Base-by-base conservation (phyloP, 768 basidiomycete species). In the Pulveroboletus sp. region DNA sequence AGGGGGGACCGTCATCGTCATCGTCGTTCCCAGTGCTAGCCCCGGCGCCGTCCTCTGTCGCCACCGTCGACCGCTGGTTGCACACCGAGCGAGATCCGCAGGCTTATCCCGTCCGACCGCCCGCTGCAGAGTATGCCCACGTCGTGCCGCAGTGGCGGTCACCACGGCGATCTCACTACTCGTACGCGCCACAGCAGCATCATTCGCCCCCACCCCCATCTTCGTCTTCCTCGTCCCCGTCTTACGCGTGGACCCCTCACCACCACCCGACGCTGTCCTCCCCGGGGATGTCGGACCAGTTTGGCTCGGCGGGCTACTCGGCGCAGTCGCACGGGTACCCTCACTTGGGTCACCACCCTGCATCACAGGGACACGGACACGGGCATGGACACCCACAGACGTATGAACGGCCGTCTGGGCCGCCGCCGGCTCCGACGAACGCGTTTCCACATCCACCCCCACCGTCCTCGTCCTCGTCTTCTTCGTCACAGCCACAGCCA, bases 131-230 rank as follows among this genome's bases (percentile, higher is more conserved):
- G 37, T 63, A 54, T 40, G 6, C 43, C 15, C 24, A 26, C 6
- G 35, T 50, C 5, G 40, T 55, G 11, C 42, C 65, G 3, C 50
- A 62, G 17, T 68, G 65, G 65, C 64, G 64, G 17, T 62, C 67
- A 10, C 55, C 65, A 8, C 62, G 59, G 3, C 57, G 59, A 21
- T 51, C 67, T 3, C 60, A 67, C 15, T 65, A 69, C 43, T 14
- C 65, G 9, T 69, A 67, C 50, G 44, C 49, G 8, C 60, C 56
- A 8, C 64, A 50, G 18, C 49, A 50, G n/a, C n/a, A n/a, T 45
- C 57, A 52, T 17, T 49, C 27, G 27, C 27, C 27, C 7, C 27
- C 27, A 27, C 27, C 27, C 7, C 5, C 50, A 1, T 31, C 56
- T 42, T 55, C 46, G 8, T 27, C 47, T 4, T 54, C 53, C 41